These are phyloP conservation scores for Melaleuca quinquenervia DNA, from an alignment of 345 rosid genomes.

Conservation along the genomic window DNA sequence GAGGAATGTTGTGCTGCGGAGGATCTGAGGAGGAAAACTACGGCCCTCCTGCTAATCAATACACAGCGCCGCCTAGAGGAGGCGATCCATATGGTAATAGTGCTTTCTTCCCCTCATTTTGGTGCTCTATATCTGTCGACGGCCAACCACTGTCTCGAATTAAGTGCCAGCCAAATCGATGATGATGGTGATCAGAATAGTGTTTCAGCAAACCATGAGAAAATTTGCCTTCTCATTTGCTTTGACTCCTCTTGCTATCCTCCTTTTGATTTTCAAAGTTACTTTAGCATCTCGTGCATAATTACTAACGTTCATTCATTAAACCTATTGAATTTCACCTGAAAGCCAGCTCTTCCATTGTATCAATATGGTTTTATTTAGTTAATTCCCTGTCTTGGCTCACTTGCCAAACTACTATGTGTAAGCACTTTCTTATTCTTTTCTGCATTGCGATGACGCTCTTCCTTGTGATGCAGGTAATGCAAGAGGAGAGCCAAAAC, in stretches of 20 bases:
- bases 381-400: background rate
- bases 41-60: conserved; percentile 57
- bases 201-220: background rate
- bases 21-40: conserved; percentile 74
- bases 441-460: background rate
- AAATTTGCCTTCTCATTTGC: background rate
- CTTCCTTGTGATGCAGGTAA: conserved; percentile 13
- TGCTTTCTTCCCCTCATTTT: background rate
- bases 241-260: background rate
- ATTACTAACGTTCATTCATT: background rate
- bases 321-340: background rate
- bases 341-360: background rate
- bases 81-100: conserved; percentile 43
- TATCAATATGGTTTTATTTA: background rate
- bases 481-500: conserved; percentile 68
- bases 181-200: background rate
- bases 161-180: background rate
- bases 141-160: background rate
- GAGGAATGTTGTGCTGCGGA: conserved; percentile 81
- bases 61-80: conserved; percentile 66
- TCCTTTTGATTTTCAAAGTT: background rate
- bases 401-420: background rate
- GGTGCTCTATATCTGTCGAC: background rate
- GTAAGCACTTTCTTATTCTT: background rate
- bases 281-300: background rate